These are phyloP conservation scores for Thelonectria olida DNA, from an alignment of 2,329 filamentous ascomycete species.

Conservation along the genomic window DNA sequence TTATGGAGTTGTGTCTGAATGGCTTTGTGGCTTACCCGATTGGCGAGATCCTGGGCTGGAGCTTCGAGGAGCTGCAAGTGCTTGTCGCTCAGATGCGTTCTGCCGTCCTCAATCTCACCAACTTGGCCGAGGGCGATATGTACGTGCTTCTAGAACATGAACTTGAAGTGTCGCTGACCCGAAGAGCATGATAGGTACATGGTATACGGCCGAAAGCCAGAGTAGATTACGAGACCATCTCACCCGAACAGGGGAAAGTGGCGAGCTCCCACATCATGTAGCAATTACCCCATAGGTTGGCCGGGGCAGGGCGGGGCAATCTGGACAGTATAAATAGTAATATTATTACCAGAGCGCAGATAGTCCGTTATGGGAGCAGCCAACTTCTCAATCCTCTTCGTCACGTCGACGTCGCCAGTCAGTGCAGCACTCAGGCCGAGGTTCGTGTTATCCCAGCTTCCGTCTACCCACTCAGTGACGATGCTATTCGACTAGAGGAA, in stretches of 20 bases:
- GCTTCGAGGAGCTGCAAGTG: conserved; percentile 33
- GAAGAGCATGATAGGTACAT: conserved; percentile 6
- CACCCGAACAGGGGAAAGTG: no score
- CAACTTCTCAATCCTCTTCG: conserved; percentile 7
- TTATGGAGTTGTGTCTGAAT: conserved; percentile 38
- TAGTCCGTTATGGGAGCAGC: conserved; percentile 21
- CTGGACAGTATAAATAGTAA: no score
- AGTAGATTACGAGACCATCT: no score
- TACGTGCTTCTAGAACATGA: no score
- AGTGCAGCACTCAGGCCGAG: conserved; percentile 13
- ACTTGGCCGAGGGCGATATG: conserved; percentile 23
- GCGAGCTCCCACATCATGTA: no score
- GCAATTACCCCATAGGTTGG: no score
- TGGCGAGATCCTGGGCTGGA: conserved; percentile 42
- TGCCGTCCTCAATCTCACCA: conserved; percentile 17
- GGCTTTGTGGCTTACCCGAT: conserved; percentile 40
- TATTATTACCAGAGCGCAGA: conserved; percentile 14
- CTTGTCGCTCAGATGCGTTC: conserved; percentile 35
- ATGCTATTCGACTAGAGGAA: conserved; percentile 2
- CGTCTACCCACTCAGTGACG: conserved; percentile 5
- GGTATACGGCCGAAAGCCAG: conserved; percentile 26
- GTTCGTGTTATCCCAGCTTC: conserved; percentile 11
- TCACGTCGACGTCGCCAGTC: conserved; percentile 12
- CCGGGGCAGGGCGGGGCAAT: no score
- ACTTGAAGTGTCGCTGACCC: no score